Conservation (phyloP, 73 alveolate genomes). For the Paramecium pentaurelia region DNA sequence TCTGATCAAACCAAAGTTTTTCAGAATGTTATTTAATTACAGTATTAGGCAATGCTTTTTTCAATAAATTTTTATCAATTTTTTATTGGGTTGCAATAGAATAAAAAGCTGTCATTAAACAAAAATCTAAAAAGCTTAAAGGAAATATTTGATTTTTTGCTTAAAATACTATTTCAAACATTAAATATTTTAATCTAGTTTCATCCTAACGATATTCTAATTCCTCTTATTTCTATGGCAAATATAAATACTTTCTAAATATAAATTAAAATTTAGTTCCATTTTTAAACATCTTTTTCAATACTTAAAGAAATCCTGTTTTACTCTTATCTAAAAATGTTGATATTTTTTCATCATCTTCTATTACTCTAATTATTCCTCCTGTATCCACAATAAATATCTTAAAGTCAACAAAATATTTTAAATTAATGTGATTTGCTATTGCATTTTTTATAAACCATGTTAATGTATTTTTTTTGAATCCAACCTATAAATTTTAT, state of each 20-base stretch:
- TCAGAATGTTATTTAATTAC: not conserved
- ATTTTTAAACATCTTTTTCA: not conserved
- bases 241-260: not conserved
- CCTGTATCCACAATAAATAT: not conserved
- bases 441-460: not conserved
- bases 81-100: not conserved
- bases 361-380: not conserved
- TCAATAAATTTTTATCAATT: not conserved
- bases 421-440: not conserved
- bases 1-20: not conserved
- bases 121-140: not conserved
- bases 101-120: not conserved
- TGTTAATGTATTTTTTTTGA: not conserved
- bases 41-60: not conserved
- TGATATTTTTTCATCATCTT: not conserved
- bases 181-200: not conserved
- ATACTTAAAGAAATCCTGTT: not conserved
- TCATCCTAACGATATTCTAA: not conserved
- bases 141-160: not conserved
- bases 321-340: not conserved
- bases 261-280: not conserved
- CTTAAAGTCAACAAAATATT: not conserved
- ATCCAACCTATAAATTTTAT: not conserved
- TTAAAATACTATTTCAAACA: not conserved
- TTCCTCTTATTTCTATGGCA: not conserved